phyloP scores from a whole-genome alignment of 163 green algal genomes.

The Picocystis sp. region DNA sequence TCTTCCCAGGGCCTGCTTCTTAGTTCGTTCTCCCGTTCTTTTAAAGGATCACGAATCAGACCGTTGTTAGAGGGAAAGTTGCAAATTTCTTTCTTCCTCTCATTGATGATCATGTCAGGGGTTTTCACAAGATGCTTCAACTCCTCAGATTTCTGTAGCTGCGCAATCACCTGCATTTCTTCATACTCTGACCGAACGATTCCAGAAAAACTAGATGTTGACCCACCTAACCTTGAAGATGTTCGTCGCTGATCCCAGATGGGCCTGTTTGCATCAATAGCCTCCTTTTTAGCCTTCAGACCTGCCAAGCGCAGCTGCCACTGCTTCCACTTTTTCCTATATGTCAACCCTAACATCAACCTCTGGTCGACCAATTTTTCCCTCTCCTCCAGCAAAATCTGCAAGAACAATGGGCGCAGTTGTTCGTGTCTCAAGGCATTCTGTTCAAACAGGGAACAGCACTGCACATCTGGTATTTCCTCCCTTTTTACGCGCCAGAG shows the following conservation, averaged over 20 bases:
- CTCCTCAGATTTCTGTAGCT: slow-evolving; percentile 9
- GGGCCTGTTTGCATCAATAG: background rate
- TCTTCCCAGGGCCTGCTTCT: slow-evolving; percentile 29
- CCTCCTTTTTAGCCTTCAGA: background rate
- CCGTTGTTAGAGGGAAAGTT: slow-evolving; percentile 36
- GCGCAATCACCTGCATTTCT: slow-evolving; percentile 15
- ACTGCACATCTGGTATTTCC: no score
- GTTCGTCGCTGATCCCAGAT: background rate
- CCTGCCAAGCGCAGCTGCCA: background rate
- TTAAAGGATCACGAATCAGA: slow-evolving; percentile 26
- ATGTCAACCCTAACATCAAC: background rate
- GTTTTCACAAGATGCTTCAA: slow-evolving; percentile 14
- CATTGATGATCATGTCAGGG: slow-evolving; percentile 35
- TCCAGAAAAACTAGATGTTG: slow-evolving; percentile 1
- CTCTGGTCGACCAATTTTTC: no score
- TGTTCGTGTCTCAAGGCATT: no score
- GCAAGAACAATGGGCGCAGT: no score
- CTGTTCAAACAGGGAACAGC: no score
- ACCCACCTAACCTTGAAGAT: slow-evolving; percentile 1
- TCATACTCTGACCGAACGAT: slow-evolving; percentile 17
- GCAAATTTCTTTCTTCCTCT: slow-evolving; percentile 20
- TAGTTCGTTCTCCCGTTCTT: slow-evolving; percentile 4
- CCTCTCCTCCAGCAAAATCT: no score
- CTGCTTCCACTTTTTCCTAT: background rate
- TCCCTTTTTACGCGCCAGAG: no score